These are phyloP conservation scores for Petunia axillaris DNA, from an alignment of 257 asterid species.

Conservation along the genomic window DNA sequence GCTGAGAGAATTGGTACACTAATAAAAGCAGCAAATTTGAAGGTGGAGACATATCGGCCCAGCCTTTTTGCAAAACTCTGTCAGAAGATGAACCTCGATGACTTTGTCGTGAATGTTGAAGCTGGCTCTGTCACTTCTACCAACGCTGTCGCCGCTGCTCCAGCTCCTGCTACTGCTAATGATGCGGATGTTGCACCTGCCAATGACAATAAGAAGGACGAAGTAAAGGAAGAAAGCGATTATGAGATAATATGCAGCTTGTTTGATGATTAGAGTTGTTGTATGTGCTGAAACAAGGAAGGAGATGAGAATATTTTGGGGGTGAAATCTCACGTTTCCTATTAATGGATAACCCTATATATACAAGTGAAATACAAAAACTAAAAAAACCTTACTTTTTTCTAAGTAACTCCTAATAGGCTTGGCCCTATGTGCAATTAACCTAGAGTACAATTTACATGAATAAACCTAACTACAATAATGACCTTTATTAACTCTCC, in stretches of 20 bases:
- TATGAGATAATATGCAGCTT: not conserved
- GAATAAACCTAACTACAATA: no score
- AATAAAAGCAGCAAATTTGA: not conserved
- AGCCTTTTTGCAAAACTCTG: not conserved
- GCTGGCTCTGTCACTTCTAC: no score
- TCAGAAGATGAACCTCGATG: not conserved
- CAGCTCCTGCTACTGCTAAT: not conserved
- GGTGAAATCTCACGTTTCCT: no score
- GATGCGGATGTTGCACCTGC: not conserved
- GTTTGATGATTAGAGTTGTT: not conserved
- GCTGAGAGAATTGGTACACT: not conserved
- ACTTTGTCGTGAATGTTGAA: not conserved
- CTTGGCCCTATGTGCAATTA: no score
- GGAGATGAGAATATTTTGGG: no score
- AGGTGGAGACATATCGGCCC: not conserved
- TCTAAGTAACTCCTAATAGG: no score
- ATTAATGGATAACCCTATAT: no score
- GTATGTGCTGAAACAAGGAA: no score
- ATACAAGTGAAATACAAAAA: no score
- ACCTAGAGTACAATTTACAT: no score
- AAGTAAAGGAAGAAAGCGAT: not conserved
- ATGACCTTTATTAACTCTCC: no score
- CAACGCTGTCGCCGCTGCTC: not conserved
- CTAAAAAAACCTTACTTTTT: no score
- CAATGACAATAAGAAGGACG: not conserved